phyloP scores from a whole-genome alignment of 2,329 filamentous ascomycete genomes.

The Cryphonectria nitschkei region DNA sequence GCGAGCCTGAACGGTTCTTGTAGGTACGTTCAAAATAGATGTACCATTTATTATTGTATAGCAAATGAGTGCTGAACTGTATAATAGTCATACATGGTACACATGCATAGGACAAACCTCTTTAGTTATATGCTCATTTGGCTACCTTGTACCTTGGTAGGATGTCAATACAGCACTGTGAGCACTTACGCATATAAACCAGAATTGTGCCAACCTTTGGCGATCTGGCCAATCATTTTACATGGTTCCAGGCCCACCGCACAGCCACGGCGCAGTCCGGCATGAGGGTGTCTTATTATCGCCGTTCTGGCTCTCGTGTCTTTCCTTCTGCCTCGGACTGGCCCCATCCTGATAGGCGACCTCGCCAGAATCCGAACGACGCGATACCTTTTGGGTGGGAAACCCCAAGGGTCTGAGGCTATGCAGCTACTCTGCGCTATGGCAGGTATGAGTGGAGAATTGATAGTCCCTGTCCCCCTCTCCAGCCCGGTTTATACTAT shows the following conservation, averaged over 20 bases:
- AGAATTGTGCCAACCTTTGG: not conserved
- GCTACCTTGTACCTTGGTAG: no score
- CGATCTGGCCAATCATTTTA: conserved; percentile 5
- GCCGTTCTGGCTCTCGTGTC: not conserved
- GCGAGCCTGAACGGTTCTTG: no score
- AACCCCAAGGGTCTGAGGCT: not conserved
- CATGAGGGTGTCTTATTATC: not conserved
- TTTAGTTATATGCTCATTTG: no score
- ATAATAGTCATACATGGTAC: no score
- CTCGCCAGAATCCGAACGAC: not conserved
- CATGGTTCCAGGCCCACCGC: not conserved
- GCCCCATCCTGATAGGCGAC: not conserved
- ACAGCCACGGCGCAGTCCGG: not conserved
- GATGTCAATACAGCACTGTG: no score
- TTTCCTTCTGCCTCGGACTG: not conserved
- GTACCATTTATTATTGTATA: no score
- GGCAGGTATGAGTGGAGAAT: not conserved
- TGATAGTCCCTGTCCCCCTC: no score
- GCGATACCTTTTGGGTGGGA: not conserved
- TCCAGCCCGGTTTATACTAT: not conserved
- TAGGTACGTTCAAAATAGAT: no score
- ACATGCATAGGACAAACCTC: no score
- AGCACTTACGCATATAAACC: no score
- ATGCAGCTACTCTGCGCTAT: not conserved
- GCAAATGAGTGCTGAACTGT: no score